phyloP scores from a whole-genome alignment of 306 rosid genomes.

The Adenanthera pavonina region DNA sequence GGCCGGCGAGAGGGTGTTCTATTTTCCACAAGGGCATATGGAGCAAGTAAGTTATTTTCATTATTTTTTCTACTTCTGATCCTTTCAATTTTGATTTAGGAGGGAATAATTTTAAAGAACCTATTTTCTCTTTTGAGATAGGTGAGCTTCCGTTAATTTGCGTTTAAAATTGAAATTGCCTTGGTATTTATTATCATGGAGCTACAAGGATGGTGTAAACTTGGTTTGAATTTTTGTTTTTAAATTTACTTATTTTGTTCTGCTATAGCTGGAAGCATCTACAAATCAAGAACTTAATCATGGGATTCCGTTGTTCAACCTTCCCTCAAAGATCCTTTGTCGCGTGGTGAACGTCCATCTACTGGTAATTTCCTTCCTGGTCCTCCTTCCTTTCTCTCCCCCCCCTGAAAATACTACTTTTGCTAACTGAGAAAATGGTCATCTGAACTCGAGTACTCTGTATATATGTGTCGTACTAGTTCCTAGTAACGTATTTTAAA shows the following conservation, averaged over 20 bases:
- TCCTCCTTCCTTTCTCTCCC: neutral
- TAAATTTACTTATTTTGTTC: neutral
- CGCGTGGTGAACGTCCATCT: constrained; percentile 62
- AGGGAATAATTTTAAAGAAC: neutral
- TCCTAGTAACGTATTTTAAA: constrained; percentile 24
- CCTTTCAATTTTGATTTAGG: constrained; percentile 10
- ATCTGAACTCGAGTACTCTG: constrained; percentile 15
- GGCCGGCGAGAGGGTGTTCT: constrained; percentile 65
- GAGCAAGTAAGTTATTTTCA: constrained; percentile 66
- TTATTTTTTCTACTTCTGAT: constrained; percentile 30
- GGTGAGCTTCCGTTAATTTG: neutral
- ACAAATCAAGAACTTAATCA: constrained; percentile 85
- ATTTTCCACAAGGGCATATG: constrained; percentile 97
- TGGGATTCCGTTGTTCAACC: constrained; percentile 74
- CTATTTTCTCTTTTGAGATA: neutral
- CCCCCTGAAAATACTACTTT: neutral
- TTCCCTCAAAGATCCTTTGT: constrained; percentile 87
- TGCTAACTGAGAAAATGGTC: constrained; percentile 25
- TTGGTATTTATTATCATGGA: neutral
- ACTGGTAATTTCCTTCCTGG: constrained; percentile 55
- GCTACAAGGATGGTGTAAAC: neutral
- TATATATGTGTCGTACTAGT: neutral
- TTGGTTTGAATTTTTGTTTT: neutral
- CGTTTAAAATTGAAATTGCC: constrained; percentile 2
- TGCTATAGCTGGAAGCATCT: constrained; percentile 83